These are phyloP conservation scores for Cyberlindnera lachancei DNA, from an alignment of 805 yeast species.

Conservation along the genomic window DNA sequence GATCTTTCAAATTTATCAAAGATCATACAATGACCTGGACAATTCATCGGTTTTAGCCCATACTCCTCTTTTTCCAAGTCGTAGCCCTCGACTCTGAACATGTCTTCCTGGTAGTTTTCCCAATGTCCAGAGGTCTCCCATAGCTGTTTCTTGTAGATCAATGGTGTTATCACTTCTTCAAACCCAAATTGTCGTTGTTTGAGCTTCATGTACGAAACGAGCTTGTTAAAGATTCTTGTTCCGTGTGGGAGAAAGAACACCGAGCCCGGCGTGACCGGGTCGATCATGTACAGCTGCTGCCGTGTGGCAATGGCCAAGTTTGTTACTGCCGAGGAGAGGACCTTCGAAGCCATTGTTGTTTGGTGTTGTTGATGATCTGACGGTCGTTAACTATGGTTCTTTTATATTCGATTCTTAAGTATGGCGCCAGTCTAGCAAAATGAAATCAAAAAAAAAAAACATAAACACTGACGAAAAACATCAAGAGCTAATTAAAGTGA, in stretches of 20 bases:
- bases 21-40: constrained; percentile 91
- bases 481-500: too few relatives aligned
- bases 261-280: constrained; percentile 83
- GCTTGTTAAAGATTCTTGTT: constrained; percentile 71
- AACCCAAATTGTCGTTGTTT: constrained; percentile 80
- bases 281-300: constrained; percentile 75
- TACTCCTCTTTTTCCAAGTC: constrained; percentile 40
- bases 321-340: constrained; percentile 14
- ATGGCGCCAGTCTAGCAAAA: too few relatives aligned
- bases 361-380: too few relatives aligned
- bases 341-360: background rate
- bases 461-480: too few relatives aligned
- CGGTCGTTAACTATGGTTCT: too few relatives aligned
- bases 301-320: constrained; percentile 26
- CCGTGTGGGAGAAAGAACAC: constrained; percentile 92
- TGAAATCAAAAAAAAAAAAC: too few relatives aligned
- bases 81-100: constrained; percentile 77
- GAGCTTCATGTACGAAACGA: constrained; percentile 74
- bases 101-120: constrained; percentile 89
- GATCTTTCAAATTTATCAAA: constrained; percentile 71
- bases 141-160: constrained; percentile 70
- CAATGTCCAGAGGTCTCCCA: constrained; percentile 96
- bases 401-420: too few relatives aligned
- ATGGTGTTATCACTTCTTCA: constrained; percentile 87
- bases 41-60: constrained; percentile 92